These are phyloP conservation scores for Tetracentron sinense DNA, from an alignment of 164 flowering plant genomes.

Conservation along the genomic window DNA sequence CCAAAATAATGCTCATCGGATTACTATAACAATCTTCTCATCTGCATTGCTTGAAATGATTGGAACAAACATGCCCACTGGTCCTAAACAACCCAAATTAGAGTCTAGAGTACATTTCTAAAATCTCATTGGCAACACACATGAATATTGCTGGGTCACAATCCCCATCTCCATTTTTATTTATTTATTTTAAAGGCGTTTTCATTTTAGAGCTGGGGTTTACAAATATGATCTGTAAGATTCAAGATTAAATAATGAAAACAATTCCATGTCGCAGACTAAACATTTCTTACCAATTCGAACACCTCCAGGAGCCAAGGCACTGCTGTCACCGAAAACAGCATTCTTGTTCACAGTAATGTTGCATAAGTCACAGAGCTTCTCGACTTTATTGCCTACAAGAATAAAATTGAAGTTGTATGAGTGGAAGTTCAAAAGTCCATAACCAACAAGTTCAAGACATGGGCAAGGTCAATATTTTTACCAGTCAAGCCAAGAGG, in stretches of 20 bases:
- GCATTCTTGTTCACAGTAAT: conserved; percentile 49
- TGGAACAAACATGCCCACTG: too few relatives aligned
- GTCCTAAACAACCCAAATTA: background rate
- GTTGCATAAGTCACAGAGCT: conserved; percentile 46
- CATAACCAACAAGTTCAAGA: background rate
- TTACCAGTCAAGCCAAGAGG: conserved; percentile 44
- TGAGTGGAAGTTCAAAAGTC: background rate
- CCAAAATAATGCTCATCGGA: background rate
- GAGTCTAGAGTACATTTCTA: background rate
- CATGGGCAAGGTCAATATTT: background rate
- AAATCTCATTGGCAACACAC: background rate
- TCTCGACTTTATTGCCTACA: conserved; percentile 47
- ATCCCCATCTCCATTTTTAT: too few relatives aligned
- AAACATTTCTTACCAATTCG: conserved; percentile 35
- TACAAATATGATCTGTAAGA: too few relatives aligned
- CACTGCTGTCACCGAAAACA: conserved; percentile 45
- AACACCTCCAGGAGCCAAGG: conserved; percentile 46
- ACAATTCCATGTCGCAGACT: background rate
- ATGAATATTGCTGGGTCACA: too few relatives aligned
- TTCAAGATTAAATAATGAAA: too few relatives aligned
- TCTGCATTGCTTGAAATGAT: background rate
- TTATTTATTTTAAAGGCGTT: too few relatives aligned
- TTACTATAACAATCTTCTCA: background rate
- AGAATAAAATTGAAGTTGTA: background rate
- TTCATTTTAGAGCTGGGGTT: too few relatives aligned